These are phyloP conservation scores for Rhododendron simsii DNA, from an alignment of 148 eudicot species.

Conservation along the genomic window DNA sequence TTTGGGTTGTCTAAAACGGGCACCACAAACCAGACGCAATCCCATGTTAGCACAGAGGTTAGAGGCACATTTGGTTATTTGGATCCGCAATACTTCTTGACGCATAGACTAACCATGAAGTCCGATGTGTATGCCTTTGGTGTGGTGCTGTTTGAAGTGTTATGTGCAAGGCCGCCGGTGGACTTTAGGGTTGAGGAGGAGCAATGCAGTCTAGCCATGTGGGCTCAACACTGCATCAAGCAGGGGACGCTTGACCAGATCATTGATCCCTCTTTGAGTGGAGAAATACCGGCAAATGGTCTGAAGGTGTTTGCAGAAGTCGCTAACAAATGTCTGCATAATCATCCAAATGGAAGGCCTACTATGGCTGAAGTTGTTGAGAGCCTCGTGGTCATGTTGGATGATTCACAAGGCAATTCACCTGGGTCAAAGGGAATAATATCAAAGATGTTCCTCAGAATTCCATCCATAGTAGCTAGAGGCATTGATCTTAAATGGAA, in stretches of 20 bases:
- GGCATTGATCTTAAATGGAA: neutral
- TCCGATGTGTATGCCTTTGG: too few species aligned
- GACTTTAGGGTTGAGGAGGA: too few species aligned
- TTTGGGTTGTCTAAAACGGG: too few species aligned
- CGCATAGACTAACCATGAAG: too few species aligned
- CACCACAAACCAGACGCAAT: too few species aligned
- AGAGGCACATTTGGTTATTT: too few species aligned
- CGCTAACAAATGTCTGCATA: conserved; percentile 12
- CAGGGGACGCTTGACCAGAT: conserved; percentile 4
- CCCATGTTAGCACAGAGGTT: too few species aligned
- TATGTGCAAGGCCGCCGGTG: too few species aligned
- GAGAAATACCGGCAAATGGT: conserved; percentile 8
- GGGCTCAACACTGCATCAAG: conserved; percentile 18
- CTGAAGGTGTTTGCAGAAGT: conserved; percentile 14
- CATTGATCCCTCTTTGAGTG: conserved; percentile 8
- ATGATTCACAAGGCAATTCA: neutral
- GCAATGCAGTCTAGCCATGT: conserved; percentile 1
- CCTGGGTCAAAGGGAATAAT: neutral
- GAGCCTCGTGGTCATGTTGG: conserved; percentile 14
- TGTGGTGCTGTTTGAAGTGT: too few species aligned
- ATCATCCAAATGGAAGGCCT: conserved; percentile 14
- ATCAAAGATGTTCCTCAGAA: neutral
- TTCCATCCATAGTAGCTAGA: neutral
- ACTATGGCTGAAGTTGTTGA: conserved; percentile 23
- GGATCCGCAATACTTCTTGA: too few species aligned